Conservation (phyloP, 768 basidiomycete genomes). For the Solioccasus polychromus region DNA sequence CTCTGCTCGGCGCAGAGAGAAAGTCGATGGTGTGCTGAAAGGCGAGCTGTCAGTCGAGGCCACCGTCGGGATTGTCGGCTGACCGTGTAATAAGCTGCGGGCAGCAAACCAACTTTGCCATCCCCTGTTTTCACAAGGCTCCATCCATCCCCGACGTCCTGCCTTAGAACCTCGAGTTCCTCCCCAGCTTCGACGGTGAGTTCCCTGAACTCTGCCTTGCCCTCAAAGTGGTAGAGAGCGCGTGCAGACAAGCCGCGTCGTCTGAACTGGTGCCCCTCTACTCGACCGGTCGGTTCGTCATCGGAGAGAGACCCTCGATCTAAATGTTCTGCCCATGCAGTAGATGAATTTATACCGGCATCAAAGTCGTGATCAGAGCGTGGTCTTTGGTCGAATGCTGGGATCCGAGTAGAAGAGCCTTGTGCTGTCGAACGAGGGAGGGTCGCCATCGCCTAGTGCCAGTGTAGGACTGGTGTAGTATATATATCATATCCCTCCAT, state of each 20-base stretch:
- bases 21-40: slow-evolving; percentile 67
- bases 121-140: slow-evolving; percentile 59
- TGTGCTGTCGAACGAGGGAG: slow-evolving; percentile 34
- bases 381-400: slow-evolving; percentile 26
- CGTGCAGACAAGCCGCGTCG: slow-evolving; percentile 51
- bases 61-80: slow-evolving; percentile 18
- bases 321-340: slow-evolving; percentile 70
- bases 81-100: slow-evolving; percentile 72
- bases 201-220: slow-evolving; percentile 73
- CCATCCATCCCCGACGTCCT: slow-evolving; percentile 77
- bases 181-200: slow-evolving; percentile 68
- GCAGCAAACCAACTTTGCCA: slow-evolving; percentile 68
- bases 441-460: slow-evolving; percentile 31
- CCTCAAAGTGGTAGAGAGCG: slow-evolving; percentile 71
- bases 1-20: slow-evolving; percentile 43
- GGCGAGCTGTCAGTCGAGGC: background rate
- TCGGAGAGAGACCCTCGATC: slow-evolving; percentile 49
- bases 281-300: slow-evolving; percentile 41
- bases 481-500: slow-evolving; percentile 4
- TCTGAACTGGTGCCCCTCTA: slow-evolving; percentile 28
- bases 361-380: slow-evolving; percentile 52
- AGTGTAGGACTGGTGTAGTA: background rate
- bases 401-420: slow-evolving; percentile 10
- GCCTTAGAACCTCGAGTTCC: slow-evolving; percentile 65
- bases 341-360: slow-evolving; percentile 72